Evolutionary conservation across 2,329 filamentous ascomycete genomes (phyloP), one percentile per base, ranked within the genome.

Genomic region (Ophiostoma sp.): DNA sequence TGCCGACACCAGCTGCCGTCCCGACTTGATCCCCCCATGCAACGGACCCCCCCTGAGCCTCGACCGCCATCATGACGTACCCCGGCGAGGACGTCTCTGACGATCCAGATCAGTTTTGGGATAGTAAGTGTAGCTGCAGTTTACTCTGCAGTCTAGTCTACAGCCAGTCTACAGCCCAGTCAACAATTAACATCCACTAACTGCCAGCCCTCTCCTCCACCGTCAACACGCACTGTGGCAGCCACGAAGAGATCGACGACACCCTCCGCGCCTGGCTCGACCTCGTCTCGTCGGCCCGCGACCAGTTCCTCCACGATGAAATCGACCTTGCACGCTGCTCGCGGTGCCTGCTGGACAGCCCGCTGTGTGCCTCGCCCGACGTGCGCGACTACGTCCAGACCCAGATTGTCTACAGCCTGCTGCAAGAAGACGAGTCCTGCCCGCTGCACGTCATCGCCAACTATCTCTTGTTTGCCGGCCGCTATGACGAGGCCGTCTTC

Each of bases 391-490:
- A 99, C 80, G 91, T 98, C 73, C 91, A 94, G 73, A 91, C 88
- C 64, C 95, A 98, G 81, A 93, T 99, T 76, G 88, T 98, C 74
- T 93, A 96, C 80, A 94, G 93, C 78, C 83, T 99, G 68, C 81
- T 97, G 74, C 85, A 97, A 84, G 95, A 98, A 80, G 94, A 97
- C 76, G 92, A 96, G 74, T 81, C 87, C 23, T 86, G 87, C 44
- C 87, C 89, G n/a, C 83, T 99, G 66, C 91, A 96, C 78, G 85
- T 93, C 72, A 92, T 96, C 72, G 87, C 90, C 33, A 93, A 90
- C 72, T 89, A 97, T 76, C 85, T 99, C 44, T 86, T 98, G 31
- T 90, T 94, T 76, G 94, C 98, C 79, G 95, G 94, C 62, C 89
- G 90, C 72, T 82, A 86, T 62, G 87, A 94, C 78, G 93, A 96